phyloP scores from a whole-genome alignment of 176 grass and related monocot genomes.

The Metroxylon sagu region DNA sequence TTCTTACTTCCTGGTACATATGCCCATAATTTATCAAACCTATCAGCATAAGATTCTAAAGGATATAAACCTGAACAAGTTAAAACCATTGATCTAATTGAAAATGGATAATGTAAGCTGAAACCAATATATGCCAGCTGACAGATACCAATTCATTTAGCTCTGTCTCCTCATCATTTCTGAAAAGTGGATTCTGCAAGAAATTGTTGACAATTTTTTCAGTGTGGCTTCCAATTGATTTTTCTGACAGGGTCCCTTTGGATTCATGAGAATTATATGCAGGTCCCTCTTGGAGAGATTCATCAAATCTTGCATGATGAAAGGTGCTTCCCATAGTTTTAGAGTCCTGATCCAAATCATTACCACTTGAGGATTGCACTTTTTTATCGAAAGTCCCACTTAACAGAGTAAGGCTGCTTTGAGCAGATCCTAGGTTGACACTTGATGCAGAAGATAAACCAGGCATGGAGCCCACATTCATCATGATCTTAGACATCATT shows the following conservation, averaged over 20 bases:
- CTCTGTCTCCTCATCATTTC: constrained; percentile 27
- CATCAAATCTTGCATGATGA: constrained; percentile 21
- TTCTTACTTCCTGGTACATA: background rate
- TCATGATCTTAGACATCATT: constrained; percentile 46
- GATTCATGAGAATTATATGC: constrained; percentile 12
- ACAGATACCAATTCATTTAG: constrained; percentile 36
- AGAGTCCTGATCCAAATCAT: constrained; percentile 29
- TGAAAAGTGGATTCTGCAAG: constrained; percentile 60
- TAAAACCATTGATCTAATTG: background rate
- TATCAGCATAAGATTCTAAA: background rate
- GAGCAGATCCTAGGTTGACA: constrained; percentile 20
- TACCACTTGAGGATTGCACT: constrained; percentile 23
- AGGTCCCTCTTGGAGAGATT: constrained; percentile 19
- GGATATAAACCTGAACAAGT: background rate
- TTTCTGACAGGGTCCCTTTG: constrained; percentile 19
- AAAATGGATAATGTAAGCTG: background rate
- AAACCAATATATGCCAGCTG: background rate
- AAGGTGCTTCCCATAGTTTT: constrained; percentile 22
- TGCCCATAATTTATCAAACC: background rate
- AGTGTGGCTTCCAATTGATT: constrained; percentile 32
- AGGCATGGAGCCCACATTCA: constrained; percentile 35
- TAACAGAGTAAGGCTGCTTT: background rate
- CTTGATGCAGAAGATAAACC: constrained; percentile 25
- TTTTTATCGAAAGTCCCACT: constrained; percentile 20
- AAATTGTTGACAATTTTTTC: constrained; percentile 70